These are phyloP conservation scores for Circinella minor DNA, from an alignment of 371 early-diverging fungal genomes.

Conservation along the genomic window DNA sequence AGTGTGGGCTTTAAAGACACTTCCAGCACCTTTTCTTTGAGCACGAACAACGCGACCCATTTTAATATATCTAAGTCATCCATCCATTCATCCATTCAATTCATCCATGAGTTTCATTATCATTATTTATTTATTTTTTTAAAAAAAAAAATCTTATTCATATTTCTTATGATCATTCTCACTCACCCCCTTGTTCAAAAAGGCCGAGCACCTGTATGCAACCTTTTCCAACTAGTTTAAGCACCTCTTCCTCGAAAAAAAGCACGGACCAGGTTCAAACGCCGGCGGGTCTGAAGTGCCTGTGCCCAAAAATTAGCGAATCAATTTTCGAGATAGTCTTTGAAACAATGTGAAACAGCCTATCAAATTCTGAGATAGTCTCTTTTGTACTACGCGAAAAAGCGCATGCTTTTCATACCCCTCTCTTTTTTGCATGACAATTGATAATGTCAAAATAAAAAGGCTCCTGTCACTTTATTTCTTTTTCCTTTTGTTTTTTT, in stretches of 20 bases:
- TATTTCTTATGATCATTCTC: neutral
- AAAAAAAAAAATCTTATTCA: neutral
- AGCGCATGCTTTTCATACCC: too few species aligned
- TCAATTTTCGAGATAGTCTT: too few species aligned
- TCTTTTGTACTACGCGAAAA: too few species aligned
- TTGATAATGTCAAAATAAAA: too few species aligned
- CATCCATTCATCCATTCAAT: constrained; percentile 28
- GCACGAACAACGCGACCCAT: constrained; percentile 86
- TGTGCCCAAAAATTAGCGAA: too few species aligned
- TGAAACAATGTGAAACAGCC: too few species aligned
- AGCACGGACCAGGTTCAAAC: neutral
- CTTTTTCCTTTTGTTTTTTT: too few species aligned
- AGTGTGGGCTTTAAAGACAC: constrained; percentile 98
- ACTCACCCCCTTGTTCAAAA: constrained; percentile 10
- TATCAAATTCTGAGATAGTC: too few species aligned
- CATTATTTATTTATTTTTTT: too few species aligned
- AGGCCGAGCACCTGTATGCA: constrained; percentile 3
- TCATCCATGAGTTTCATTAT: neutral
- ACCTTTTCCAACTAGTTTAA: neutral
- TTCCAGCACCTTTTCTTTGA: constrained; percentile 98
- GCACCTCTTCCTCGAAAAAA: neutral
- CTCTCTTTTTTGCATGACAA: too few species aligned
- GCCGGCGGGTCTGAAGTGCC: neutral
- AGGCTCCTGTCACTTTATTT: too few species aligned
- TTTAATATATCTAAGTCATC: constrained; percentile 15